Percentiles rank a stretch among this genome's conserved stretches.
Conservation (phyloP, 1,284 basidiomycete species). For the Tremellales sp. region DNA sequence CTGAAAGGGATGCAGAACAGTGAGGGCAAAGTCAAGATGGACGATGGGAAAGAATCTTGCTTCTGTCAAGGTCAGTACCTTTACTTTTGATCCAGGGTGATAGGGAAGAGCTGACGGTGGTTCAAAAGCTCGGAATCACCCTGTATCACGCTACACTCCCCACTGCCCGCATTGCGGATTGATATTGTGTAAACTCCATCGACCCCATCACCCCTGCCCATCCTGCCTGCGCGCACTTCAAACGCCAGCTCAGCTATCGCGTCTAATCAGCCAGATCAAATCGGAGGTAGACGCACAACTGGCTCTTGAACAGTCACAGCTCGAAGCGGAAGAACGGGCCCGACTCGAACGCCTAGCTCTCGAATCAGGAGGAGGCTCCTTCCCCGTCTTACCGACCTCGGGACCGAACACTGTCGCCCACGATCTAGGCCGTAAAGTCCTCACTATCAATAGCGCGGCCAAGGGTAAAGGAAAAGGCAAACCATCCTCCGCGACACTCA, state of each 20-base stretch:
- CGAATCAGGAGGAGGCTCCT: slow-evolving; percentile 42
- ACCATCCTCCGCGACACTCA: slow-evolving; percentile 19
- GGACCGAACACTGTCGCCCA: not conserved
- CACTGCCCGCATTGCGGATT: slow-evolving; percentile 47
- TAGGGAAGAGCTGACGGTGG: slow-evolving; percentile 1
- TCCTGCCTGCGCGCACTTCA: slow-evolving; percentile 42
- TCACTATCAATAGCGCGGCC: slow-evolving; percentile 14
- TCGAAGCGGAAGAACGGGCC: slow-evolving; percentile 28
- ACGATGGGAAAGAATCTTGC: slow-evolving; percentile 28
- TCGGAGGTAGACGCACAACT: slow-evolving; percentile 36
- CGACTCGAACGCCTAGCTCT: slow-evolving; percentile 26
- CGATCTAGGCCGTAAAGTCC: slow-evolving; percentile 18
- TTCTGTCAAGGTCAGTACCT: slow-evolving; percentile 49
- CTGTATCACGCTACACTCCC: slow-evolving; percentile 45
- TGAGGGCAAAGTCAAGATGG: slow-evolving; percentile 21
- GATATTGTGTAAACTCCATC: slow-evolving; percentile 44
- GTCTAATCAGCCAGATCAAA: slow-evolving; percentile 36
- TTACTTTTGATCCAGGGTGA: not conserved
- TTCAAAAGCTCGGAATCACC: slow-evolving; percentile 48
- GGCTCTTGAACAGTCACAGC: slow-evolving; percentile 28
- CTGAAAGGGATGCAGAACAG: slow-evolving; percentile 30
- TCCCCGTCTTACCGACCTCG: slow-evolving; percentile 31
- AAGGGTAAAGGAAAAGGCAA: slow-evolving; percentile 33
- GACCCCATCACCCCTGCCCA: slow-evolving; percentile 46
- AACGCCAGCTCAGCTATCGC: slow-evolving; percentile 35